Evolutionary conservation across 2,329 filamentous ascomycete genomes (phyloP).

Genomic region (Venturia nashicola): DNA sequence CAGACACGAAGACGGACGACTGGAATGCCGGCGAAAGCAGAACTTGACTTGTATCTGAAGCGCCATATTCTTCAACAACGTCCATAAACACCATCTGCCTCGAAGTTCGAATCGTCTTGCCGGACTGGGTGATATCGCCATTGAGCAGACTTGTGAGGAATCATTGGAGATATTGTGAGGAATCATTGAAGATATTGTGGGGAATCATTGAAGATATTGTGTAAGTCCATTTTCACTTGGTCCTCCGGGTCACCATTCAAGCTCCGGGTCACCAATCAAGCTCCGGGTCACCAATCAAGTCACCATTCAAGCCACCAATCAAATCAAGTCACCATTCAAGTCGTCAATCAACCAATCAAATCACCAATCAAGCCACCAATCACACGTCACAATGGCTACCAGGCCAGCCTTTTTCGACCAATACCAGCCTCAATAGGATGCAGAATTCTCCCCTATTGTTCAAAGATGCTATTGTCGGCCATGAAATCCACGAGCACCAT

Average conservation of each 20-base stretch:
- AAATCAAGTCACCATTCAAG: too few species aligned
- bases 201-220: neutral
- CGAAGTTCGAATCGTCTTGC: neutral
- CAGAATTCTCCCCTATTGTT: neutral
- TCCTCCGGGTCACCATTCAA: neutral
- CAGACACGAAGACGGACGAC: neutral
- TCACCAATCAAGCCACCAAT: neutral
- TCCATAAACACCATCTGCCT: neutral
- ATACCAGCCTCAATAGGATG: neutral
- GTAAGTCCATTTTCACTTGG: neutral
- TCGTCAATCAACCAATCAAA: too few species aligned
- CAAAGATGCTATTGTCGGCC: neutral
- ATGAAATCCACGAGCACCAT: neutral
- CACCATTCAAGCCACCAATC: too few species aligned
- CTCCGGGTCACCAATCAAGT: too few species aligned
- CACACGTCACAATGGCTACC: neutral
- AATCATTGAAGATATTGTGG: neutral
- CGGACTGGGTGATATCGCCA: neutral
- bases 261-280: too few species aligned
- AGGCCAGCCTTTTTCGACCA: neutral
- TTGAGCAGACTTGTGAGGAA: neutral
- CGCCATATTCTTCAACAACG: neutral
- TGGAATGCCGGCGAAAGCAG: slow-evolving; percentile 2
- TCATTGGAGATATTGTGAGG: neutral
- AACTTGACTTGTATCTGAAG: neutral